Percentiles rank a stretch among this genome's conserved stretches.
These are phyloP conservation scores for Cercospora sesami DNA, from an alignment of 2,329 filamentous ascomycete species.

Conservation along the genomic window DNA sequence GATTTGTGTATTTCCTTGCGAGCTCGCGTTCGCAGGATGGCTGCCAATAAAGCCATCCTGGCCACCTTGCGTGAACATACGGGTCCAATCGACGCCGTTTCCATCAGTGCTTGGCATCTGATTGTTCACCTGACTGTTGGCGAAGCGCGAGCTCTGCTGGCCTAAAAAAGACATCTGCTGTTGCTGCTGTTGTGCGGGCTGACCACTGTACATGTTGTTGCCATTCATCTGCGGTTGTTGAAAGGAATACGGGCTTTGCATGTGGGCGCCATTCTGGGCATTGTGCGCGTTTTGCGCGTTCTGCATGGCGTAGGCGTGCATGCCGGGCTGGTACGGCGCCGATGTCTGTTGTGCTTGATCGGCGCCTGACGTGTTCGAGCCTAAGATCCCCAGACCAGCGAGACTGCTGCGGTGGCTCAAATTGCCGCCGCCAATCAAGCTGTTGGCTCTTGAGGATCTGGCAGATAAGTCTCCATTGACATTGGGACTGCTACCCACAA, in stretches of 20 bases:
- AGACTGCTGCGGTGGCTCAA: constrained; percentile 39
- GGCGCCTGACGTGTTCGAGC: constrained; percentile 31
- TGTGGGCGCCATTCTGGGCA: constrained; percentile 29
- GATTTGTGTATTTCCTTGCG: constrained; percentile 38
- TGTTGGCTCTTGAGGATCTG: constrained; percentile 52
- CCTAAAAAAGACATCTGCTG: constrained; percentile 42
- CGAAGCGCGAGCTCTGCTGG: constrained; percentile 42
- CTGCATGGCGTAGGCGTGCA: constrained; percentile 40
- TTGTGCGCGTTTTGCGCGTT: constrained; percentile 25
- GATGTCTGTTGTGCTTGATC: constrained; percentile 35
- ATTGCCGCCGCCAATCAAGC: constrained; percentile 46
- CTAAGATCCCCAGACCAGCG: constrained; percentile 37
- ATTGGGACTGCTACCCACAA: constrained; percentile 38
- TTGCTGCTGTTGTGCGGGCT: constrained; percentile 31
- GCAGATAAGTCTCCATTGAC: constrained; percentile 47
- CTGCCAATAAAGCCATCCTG: constrained; percentile 50
- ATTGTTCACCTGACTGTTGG: constrained; percentile 39
- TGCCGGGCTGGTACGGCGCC: constrained; percentile 33
- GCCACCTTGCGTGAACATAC: constrained; percentile 47
- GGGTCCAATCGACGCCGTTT: constrained; percentile 46
- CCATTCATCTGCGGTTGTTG: constrained; percentile 34
- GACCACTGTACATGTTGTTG: constrained; percentile 34
- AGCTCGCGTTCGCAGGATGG: constrained; percentile 49
- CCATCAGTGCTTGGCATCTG: constrained; percentile 36
- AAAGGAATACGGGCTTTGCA: constrained; percentile 38